Base-by-base conservation (phyloP, 495 filamentous ascomycete species). In the Coniosporium apollinis region DNA sequence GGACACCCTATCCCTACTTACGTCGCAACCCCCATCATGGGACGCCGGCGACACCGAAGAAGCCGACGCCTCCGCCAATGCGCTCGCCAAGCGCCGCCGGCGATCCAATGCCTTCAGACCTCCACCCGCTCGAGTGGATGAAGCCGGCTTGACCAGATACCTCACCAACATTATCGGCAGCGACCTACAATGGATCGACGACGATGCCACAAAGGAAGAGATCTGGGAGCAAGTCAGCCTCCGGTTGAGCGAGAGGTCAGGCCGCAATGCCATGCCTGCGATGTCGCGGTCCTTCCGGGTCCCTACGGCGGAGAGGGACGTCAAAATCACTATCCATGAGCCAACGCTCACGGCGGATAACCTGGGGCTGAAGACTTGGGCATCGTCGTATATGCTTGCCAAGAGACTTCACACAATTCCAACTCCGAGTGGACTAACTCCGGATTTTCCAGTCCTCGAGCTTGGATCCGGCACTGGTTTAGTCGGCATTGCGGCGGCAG, bases 341-440 rank as follows among this genome's bases (percentile, higher is more conserved):
- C 89, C 89, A 0, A 73, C 84, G 2, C 57, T 94, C 34, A 92
- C 81, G 0, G 71, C 76, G 2, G 89, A 94, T 52, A 77, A 86
- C 37, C 67, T 94, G 11, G 89, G 89, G 8, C 67, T 84, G 47
- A 94, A 94, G 50, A 94, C 86, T 0, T 94, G 86, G 86, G 73
- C 79, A 0, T 82, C 82, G 0, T 83, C 83, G 0, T 89, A 81
- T 50, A 67, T 91, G 2, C 75, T 97, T 13, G 79, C 89, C 0
- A 79, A 74, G 43, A 74, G 76, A 9, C 71, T 96, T 3, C 55
- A 61, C 39, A 45, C 32, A n/a, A 41, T 74, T 17, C 48, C 62
- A 34, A 9, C 47, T 19, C 37, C 28, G 6, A 29, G 47, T 8
- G 30, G 33, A 6, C 7, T 10, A 36, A 3, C 29, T 20, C n/a